phyloP scores from a whole-genome alignment of 2,329 filamentous ascomycete species.

The Fusarium cyanostomum region DNA sequence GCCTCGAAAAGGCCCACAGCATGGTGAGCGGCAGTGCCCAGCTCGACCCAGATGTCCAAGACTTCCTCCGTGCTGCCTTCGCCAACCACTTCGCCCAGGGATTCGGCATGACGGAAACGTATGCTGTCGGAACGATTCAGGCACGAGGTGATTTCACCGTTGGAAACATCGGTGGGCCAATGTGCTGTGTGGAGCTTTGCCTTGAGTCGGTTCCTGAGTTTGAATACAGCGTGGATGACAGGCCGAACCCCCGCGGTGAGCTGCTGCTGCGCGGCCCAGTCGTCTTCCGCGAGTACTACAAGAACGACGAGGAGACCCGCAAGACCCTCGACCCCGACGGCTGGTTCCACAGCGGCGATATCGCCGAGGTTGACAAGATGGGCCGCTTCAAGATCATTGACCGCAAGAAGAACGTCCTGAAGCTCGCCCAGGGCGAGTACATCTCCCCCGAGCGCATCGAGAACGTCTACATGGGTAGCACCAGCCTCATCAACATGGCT shows the following conservation, averaged over 20 bases:
- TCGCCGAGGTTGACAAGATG: conserved; percentile 82
- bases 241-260: conserved; percentile 90
- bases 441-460: conserved; percentile 97
- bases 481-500: conserved; percentile 78
- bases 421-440: conserved; percentile 97
- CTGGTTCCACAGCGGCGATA: conserved; percentile 98
- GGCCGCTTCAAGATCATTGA: conserved; percentile 95
- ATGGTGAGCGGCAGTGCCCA: conserved; percentile 93
- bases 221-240: conserved; percentile 89
- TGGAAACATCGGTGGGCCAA: conserved; percentile 83
- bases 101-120: conserved; percentile 94
- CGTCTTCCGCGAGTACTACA: conserved; percentile 88
- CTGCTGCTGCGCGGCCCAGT: conserved; percentile 83
- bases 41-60: conserved; percentile 86
- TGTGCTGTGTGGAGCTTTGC: conserved; percentile 76
- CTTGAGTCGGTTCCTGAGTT: conserved; percentile 90
- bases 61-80: conserved; percentile 87
- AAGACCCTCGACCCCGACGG: conserved; percentile 87
- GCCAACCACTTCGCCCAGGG: conserved; percentile 84
- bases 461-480: conserved; percentile 88
- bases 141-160: conserved; percentile 73
- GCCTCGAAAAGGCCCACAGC: conserved; percentile 74
- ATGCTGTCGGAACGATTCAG: conserved; percentile 80
- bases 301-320: conserved; percentile 85
- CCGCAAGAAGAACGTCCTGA: conserved; percentile 98